Percentiles rank a stretch among this genome's conserved stretches.
phyloP scores from a whole-genome alignment of 352 stramenopile genomes.

The Halophytophthora polymorphica region DNA sequence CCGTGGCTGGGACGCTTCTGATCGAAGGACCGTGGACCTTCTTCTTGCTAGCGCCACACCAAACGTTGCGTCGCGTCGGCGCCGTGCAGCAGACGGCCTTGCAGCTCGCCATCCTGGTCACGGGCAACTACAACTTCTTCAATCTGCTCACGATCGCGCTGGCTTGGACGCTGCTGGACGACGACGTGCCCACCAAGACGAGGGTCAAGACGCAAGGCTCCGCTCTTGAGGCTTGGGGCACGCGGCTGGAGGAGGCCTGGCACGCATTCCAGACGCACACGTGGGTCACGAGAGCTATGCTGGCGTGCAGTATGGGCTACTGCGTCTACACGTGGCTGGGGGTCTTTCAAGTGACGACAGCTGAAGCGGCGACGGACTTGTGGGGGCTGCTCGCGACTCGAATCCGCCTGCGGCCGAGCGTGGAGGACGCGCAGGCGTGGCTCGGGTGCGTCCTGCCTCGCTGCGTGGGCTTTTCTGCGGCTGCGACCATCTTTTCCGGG shows the following conservation, averaged over 20 bases:
- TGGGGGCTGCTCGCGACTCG: constrained; percentile 12
- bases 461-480: constrained; percentile 16
- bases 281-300: neutral
- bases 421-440: constrained; percentile 42
- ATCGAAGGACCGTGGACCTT: constrained; percentile 88
- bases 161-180: constrained; percentile 32
- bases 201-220: neutral
- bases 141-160: constrained; percentile 86
- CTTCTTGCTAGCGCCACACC: constrained; percentile 76
- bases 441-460: constrained; percentile 31
- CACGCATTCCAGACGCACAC: constrained; percentile 21
- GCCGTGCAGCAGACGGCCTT: constrained; percentile 68
- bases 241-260: constrained; percentile 22
- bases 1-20: constrained; percentile 80
- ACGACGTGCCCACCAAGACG: constrained; percentile 1
- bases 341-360: constrained; percentile 20
- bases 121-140: constrained; percentile 95
- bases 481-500: constrained; percentile 10
- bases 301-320: constrained; percentile 13
- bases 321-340: constrained; percentile 28
- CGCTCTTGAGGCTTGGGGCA: neutral
- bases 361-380: neutral
- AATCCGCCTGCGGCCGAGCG: constrained; percentile 31
- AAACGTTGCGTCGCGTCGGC: constrained; percentile 47
- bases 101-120: constrained; percentile 85